Evolutionary conservation across 257 asterid genomes (phyloP), one percentile per base, ranked within the genome.

Genomic region (Avicennia marina): DNA sequence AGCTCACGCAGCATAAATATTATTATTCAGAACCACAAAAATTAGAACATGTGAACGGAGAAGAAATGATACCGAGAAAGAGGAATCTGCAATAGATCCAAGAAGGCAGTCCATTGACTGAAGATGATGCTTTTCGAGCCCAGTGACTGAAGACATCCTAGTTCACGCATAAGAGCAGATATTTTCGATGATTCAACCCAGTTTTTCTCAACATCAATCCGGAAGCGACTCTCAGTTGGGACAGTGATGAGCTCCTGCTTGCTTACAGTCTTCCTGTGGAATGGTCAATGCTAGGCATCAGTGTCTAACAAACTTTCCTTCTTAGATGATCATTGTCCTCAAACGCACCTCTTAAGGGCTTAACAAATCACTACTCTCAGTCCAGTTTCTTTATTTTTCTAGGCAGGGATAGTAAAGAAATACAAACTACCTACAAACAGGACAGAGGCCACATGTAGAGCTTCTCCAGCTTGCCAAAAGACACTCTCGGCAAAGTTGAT

Each of bases 21-120:
- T n/a, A n/a, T n/a, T n/a, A n/a, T n/a, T 1, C 11, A 22, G 29
- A 50, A 21, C 9, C 22, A 20, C 12, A 24, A n/a, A 51, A 61
- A 34, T 7, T n/a, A 56, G 31, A 69, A 44, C 11, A 36, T 17
- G 22, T 13, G 32, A 43, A 60, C 46, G 8, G n/a, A n/a, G 36
- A 25, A 13, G 53, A 22, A 31, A 26, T 32, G 19, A 48, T 75
- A 90, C 98, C 95, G 75, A 54, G 93, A 75, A 50, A 90, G 89
- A 75, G 96, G 93, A 83, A 91, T 80, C 81, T 91, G 93, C 80
- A 91, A 33, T 26, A 91, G 82, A 73, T 91, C 98, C 73, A 88
- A 69, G 71, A 91, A 91, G 59, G 96, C 94, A 65, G 98, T 88
- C 98, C 98, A 91, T 71, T 91, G 98, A 71, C 98, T 91, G 78